Evolutionary conservation across 78 protist genomes (phyloP), one percentile per base, ranked within the genome.

Genomic region (Polysphondylium violaceum): DNA sequence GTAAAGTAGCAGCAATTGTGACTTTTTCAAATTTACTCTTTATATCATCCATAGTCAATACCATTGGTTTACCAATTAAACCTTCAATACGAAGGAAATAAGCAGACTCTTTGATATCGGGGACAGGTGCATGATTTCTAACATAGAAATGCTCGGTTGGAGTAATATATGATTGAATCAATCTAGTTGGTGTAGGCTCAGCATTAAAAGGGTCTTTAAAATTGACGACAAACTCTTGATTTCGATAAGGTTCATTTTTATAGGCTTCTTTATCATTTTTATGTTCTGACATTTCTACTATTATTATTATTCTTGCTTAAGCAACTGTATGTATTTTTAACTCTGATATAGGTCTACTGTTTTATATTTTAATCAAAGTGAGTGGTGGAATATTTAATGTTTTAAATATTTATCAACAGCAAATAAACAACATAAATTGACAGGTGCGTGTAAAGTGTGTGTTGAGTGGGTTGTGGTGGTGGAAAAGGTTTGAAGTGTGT

Each of bases 71-170:
- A n/a, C 74, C 94, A 14, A 74, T 93, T 9, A 41, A 51, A 40
- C 69, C 97, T 44, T 68, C 83, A 16, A 94, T 65, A 3, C 92
- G 31, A 44, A 94, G 79, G 9, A 19, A 21, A 87, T 73, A 95
- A 12, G 72, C 19, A 23, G 41, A 8, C 25, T 3, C 76, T 16
- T 79, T 27, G 72, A 94, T 16, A 74, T 23, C 71, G 0, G 98
- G 98, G 12, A 97, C 97, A 0, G 97, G 96, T 36, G 79, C 87
- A 86, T 97, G 98, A 51, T 88, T 74, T 27, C 98, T 88, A 8
- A 96, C 96, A 76, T 74, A 97, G 50, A 79, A 96, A 31, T 89
- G 76, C 21, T 83, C 94, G 43, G 73, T 88, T 23, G 97, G 98
- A 2, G 98, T 97, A 41, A 93, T 5, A 44, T 64, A 93, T 31